These are phyloP conservation scores for Gossypium arboreum DNA, from an alignment of 345 rosid species.

Conservation along the genomic window DNA sequence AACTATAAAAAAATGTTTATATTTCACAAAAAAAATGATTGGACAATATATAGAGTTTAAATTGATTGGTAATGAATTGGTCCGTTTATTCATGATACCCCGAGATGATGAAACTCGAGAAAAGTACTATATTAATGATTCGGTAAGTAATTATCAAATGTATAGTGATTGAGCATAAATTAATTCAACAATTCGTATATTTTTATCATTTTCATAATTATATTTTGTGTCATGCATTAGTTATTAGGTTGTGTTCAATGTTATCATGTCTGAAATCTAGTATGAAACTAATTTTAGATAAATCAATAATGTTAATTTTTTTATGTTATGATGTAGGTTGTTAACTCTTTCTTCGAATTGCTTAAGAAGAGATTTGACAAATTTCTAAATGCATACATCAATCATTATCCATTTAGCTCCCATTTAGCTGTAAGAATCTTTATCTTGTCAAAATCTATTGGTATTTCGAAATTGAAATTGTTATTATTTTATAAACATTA, in stretches of 20 bases:
- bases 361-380: background rate
- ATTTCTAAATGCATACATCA: background rate
- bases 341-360: background rate
- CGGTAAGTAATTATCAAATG: background rate
- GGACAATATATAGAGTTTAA: too few species aligned
- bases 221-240: too few species aligned
- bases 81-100: background rate
- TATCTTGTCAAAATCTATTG: background rate
- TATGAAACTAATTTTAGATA: background rate
- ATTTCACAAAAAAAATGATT: too few species aligned
- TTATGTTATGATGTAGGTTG: background rate
- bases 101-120: background rate
- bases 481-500: background rate
- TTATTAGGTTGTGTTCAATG: too few species aligned
- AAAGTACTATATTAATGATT: background rate
- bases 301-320: background rate
- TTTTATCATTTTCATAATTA: too few species aligned
- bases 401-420: background rate
- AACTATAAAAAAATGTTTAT: too few species aligned
- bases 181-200: too few species aligned
- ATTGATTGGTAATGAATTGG: too few species aligned
- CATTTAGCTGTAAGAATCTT: background rate
- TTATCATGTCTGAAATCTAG: too few species aligned
- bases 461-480: background rate
- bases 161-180: too few species aligned